A percentile compares a stretch with the other conserved stretches of the same genome.
Conservation (phyloP, 2,329 filamentous ascomycete genomes). For the Neofusicoccum laricinum region DNA sequence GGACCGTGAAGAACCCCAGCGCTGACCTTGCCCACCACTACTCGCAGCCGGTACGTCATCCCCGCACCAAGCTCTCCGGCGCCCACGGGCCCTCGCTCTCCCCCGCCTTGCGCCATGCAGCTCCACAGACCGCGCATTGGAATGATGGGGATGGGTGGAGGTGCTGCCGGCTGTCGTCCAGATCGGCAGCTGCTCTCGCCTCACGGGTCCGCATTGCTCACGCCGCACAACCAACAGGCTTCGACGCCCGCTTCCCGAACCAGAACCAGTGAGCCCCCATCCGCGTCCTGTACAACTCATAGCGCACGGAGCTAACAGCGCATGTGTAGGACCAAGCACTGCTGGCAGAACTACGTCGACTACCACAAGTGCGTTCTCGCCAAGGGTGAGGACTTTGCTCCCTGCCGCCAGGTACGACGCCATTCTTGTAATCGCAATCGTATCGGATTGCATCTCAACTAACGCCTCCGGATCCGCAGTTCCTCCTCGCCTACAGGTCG, state of each 20-base stretch:
- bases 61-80: neutral
- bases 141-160: neutral
- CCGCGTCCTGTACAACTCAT: neutral
- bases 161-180: neutral
- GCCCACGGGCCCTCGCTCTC: neutral
- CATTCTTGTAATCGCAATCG: neutral
- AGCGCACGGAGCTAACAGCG: neutral
- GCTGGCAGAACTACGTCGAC: constrained; percentile 99
- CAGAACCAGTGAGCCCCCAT: constrained; percentile 67
- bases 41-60: constrained; percentile 48
- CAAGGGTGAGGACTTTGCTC: constrained; percentile 97
- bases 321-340: constrained; percentile 78
- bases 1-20: constrained; percentile 30
- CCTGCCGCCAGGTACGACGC: constrained; percentile 80
- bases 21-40: constrained; percentile 35
- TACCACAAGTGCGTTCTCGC: constrained; percentile 99
- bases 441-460: neutral
- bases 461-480: constrained; percentile 54
- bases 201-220: constrained; percentile 1
- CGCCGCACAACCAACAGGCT: constrained; percentile 59
- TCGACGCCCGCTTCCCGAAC: constrained; percentile 99
- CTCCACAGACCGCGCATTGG: neutral
- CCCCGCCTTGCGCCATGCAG: neutral
- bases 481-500: constrained; percentile 94
- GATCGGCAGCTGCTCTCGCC: neutral